A percentile compares a stretch with the other conserved stretches of the same genome.
Evolutionary conservation across 495 filamentous ascomycete genomes (phyloP).

Genomic region (Hyaloscypha bicolor): DNA sequence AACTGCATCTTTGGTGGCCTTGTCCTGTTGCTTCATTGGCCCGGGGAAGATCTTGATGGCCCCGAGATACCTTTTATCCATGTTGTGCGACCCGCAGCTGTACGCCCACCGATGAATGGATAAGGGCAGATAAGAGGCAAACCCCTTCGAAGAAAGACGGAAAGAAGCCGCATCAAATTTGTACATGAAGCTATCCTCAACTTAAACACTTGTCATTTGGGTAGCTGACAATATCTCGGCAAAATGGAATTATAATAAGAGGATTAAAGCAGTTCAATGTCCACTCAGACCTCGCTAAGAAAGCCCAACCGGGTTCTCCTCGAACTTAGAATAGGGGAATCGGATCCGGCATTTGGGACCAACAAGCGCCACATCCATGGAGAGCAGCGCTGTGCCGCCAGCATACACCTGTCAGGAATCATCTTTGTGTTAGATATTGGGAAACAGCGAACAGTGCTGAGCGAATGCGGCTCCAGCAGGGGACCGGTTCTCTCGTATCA

Average conservation of each 20-base stretch:
- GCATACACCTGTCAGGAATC: background rate
- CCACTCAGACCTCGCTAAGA: background rate
- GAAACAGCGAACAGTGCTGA: background rate
- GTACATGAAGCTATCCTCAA: background rate
- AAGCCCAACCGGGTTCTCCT: background rate
- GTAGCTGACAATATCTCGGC: background rate
- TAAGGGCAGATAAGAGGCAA: background rate
- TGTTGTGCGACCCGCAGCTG: conserved; percentile 1
- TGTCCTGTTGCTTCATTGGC: background rate
- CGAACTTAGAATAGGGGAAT: background rate
- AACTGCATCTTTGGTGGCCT: background rate
- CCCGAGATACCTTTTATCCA: background rate
- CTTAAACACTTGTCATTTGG: background rate
- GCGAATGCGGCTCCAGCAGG: background rate
- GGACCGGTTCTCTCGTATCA: background rate
- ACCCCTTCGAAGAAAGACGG: background rate
- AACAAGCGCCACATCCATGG: background rate
- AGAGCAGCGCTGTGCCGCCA: background rate
- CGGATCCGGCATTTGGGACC: background rate
- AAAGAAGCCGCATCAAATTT: background rate
- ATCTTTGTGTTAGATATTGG: background rate
- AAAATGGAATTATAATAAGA: background rate
- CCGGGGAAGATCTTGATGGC: background rate
- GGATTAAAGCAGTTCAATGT: no score
- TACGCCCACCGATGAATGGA: background rate